Percentiles rank a stretch among this genome's conserved stretches.
These are phyloP conservation scores for Suillus subalutaceus DNA, from an alignment of 768 basidiomycete genomes.

Conservation along the genomic window DNA sequence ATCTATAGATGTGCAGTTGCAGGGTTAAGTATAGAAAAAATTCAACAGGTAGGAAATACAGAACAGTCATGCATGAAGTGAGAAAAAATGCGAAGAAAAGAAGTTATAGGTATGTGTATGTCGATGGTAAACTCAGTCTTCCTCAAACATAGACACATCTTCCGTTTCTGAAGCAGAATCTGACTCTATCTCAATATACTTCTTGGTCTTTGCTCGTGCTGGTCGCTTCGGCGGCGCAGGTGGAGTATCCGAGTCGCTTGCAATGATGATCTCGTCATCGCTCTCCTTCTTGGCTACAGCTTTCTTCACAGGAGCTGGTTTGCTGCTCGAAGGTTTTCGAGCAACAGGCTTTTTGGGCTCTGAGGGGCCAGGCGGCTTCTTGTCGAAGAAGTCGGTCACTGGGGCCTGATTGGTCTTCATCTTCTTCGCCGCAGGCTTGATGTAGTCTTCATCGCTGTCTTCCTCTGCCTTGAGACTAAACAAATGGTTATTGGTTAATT, in stretches of 20 bases:
- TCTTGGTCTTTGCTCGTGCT: slow-evolving; percentile 53
- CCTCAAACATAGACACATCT: slow-evolving; percentile 50
- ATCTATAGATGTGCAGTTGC: neutral
- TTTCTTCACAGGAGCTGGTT: slow-evolving; percentile 62
- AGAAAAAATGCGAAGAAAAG: neutral
- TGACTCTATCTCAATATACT: slow-evolving; percentile 63
- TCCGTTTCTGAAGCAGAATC: slow-evolving; percentile 50
- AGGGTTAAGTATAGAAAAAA: neutral
- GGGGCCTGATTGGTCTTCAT: slow-evolving; percentile 43
- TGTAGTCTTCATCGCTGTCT: slow-evolving; percentile 43
- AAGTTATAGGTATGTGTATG: neutral
- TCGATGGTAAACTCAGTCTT: slow-evolving; percentile 34
- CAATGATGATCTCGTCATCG: slow-evolving; percentile 49
- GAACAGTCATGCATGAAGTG: neutral
- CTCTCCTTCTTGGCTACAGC: slow-evolving; percentile 41
- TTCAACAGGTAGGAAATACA: neutral
- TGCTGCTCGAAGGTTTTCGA: slow-evolving; percentile 60
- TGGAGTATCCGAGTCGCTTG: slow-evolving; percentile 44
- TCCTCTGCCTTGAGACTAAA: slow-evolving; percentile 36
- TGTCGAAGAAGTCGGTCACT: slow-evolving; percentile 65
- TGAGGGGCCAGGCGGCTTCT: slow-evolving; percentile 37
- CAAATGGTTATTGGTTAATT: slow-evolving; percentile 14
- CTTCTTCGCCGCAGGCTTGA: slow-evolving; percentile 59
- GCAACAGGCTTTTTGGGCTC: slow-evolving; percentile 43
- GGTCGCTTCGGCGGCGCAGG: slow-evolving; percentile 50